Base-by-base conservation (phyloP, 2,329 filamentous ascomycete genomes). In the Trichoderma arundinaceum region DNA sequence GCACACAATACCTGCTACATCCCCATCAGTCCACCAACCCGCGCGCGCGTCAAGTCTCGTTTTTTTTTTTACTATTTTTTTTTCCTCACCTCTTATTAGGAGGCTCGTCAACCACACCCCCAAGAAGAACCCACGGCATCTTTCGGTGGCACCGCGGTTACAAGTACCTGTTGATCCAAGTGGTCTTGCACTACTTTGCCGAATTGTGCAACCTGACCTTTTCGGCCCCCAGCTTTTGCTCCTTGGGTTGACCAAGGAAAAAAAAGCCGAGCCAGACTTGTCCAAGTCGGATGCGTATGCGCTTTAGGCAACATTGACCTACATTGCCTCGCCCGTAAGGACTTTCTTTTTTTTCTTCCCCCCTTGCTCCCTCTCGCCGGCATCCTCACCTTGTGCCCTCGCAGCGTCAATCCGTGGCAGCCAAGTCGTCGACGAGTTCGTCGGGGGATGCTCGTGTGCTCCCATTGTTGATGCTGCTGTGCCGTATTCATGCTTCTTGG, bases 271-370 rank as follows among this genome's bases (percentile, higher is more conserved):
- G 62, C 49, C 63, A 68, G 43, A 51, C 68, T 64, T 65, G 66
- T 70, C 66, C 68, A 64, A 67, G 67, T 69, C 68, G 69, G 64
- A n/a, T n/a, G n/a, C n/a, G n/a, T n/a, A 71, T 70, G 71, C 67
- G 64, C 68, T 70, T 70, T 69, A 67, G 67, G 67, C 65, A 71
- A 69, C 70, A 66, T 66, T 72, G 70, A 74, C 66, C 51, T 48
- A 70, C 71, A 69, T 71, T 72, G 72, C 72, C 68, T 75, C 69
- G 72, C 73, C 72, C 72, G 77, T 79, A 73, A 79, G 77, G 79
- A 74, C 60, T 35, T 64, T 35, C 60, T 68, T 69, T 58, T 62
- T 38, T 65, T 58, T 68, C 54, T 66, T 35, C 44, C 53, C 56
- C 64, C 67, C 67, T 71, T 61, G 58, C 58, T 68, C 59, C 68